Evolutionary conservation across 2,329 filamentous ascomycete genomes (phyloP).

Genomic region (Hypoxylon sp.): DNA sequence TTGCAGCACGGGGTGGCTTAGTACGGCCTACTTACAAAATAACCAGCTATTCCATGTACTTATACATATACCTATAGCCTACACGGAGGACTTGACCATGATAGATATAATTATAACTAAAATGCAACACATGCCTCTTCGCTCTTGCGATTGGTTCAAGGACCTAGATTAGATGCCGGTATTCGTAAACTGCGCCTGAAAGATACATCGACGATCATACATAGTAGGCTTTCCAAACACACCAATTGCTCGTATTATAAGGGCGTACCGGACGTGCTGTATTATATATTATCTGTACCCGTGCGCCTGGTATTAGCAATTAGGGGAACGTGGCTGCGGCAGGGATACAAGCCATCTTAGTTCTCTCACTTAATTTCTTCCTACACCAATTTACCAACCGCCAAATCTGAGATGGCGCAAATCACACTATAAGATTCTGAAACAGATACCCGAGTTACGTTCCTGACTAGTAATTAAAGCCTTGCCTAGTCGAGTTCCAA

Average conservation of each 20-base stretch:
- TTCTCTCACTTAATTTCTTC: background rate
- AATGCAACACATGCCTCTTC: conserved; percentile 8
- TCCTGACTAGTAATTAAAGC: conserved; percentile 29
- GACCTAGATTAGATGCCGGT: background rate
- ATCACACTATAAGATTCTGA: conserved; percentile 25
- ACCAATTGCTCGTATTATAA: conserved; percentile 22
- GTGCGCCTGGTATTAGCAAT: conserved; percentile 11
- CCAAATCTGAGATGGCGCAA: conserved; percentile 11
- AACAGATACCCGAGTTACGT: conserved; percentile 20
- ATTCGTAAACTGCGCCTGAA: background rate
- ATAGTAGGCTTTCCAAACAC: background rate
- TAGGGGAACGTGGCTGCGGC: conserved; percentile 23
- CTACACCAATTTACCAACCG: conserved; percentile 11
- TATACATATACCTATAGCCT: too few relatives aligned
- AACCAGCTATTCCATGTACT: too few relatives aligned
- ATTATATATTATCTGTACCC: too few relatives aligned
- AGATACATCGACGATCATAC: background rate
- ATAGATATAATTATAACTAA: conserved; percentile 27
- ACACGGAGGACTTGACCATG: too few relatives aligned
- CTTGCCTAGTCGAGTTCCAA: conserved; percentile 25
- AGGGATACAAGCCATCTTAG: conserved; percentile 6
- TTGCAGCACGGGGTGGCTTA: conserved; percentile 38
- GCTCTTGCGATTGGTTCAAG: background rate
- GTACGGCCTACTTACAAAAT: too few relatives aligned
- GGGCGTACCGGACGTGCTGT: background rate